Evolutionary conservation across 805 yeast species (phyloP).

Genomic region (Yarrowia sp.): DNA sequence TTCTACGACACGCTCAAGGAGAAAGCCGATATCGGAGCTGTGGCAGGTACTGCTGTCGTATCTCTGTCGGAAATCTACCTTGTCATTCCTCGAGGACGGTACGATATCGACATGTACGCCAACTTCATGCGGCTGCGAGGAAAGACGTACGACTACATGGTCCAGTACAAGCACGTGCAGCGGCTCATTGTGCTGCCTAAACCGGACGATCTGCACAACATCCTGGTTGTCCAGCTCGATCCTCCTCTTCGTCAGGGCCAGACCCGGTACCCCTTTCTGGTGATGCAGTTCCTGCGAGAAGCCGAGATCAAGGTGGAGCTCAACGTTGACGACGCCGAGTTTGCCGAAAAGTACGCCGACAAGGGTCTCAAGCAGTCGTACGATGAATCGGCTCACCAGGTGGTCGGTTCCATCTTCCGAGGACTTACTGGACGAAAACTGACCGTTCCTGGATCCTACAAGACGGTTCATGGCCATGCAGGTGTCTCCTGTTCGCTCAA

Average conservation of each 20-base stretch:
- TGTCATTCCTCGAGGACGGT: slow-evolving; percentile 98
- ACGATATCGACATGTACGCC: slow-evolving; percentile 92
- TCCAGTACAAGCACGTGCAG: slow-evolving; percentile 88
- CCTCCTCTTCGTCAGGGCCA: slow-evolving; percentile 99
- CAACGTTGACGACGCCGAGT: slow-evolving; percentile 83
- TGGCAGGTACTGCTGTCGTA: slow-evolving; percentile 92
- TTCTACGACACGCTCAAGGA: slow-evolving; percentile 92
- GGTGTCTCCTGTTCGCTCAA: slow-evolving; percentile 92
- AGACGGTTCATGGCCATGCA: slow-evolving; percentile 76
- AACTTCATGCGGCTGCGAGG: slow-evolving; percentile 90
- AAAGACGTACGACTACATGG: slow-evolving; percentile 95
- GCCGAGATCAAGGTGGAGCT: slow-evolving; percentile 92
- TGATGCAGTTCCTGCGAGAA: slow-evolving; percentile 85
- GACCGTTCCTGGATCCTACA: slow-evolving; percentile 82
- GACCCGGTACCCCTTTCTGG: slow-evolving; percentile 91
- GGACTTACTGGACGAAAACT: slow-evolving; percentile 90
- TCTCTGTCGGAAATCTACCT: slow-evolving; percentile 89
- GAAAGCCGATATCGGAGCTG: slow-evolving; percentile 92
- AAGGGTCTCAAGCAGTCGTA: slow-evolving; percentile 69
- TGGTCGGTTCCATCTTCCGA: slow-evolving; percentile 83
- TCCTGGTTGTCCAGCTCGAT: slow-evolving; percentile 87
- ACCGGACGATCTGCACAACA: slow-evolving; percentile 90
- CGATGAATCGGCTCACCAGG: slow-evolving; percentile 85
- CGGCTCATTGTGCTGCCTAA: slow-evolving; percentile 91
- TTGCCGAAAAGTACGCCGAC: slow-evolving; percentile 73